These are phyloP conservation scores for Nicotiana paniculata DNA, from an alignment of 257 asterid genomes.

Conservation along the genomic window DNA sequence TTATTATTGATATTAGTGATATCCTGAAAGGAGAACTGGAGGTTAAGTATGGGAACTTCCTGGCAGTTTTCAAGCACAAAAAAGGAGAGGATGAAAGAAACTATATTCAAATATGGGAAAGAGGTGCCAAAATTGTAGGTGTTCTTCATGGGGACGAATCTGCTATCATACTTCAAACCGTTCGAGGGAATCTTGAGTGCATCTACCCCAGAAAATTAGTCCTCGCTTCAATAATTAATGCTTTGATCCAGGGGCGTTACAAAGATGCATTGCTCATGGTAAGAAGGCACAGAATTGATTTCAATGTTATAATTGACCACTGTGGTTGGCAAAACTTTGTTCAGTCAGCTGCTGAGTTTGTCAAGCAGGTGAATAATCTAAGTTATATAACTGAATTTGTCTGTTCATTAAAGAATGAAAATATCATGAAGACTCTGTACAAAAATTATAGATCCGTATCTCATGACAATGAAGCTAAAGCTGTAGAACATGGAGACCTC, in stretches of 20 bases:
- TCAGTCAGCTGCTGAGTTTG: slow-evolving; percentile 64
- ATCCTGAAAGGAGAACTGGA: slow-evolving; percentile 52
- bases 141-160: slow-evolving; percentile 95
- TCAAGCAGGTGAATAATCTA: slow-evolving; percentile 69
- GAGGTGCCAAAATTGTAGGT: slow-evolving; percentile 70
- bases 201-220: slow-evolving; percentile 89
- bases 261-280: slow-evolving; percentile 80
- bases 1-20: slow-evolving; percentile 70
- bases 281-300: slow-evolving; percentile 91
- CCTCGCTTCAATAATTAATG: slow-evolving; percentile 69
- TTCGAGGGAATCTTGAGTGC: slow-evolving; percentile 95
- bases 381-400: slow-evolving; percentile 81
- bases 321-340: slow-evolving; percentile 81
- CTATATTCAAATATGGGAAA: slow-evolving; percentile 75
- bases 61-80: slow-evolving; percentile 49
- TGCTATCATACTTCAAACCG: slow-evolving; percentile 76
- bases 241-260: slow-evolving; percentile 62
- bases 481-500: slow-evolving; percentile 22
- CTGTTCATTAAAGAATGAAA: slow-evolving; percentile 69
- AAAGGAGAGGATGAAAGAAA: slow-evolving; percentile 44
- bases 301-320: slow-evolving; percentile 78
- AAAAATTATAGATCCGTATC: slow-evolving; percentile 38
- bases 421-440: slow-evolving; percentile 72
- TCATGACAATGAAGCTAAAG: slow-evolving; percentile 24
- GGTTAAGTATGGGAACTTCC: slow-evolving; percentile 63